Evolutionary conservation across 2,329 filamentous ascomycete species (phyloP).

Genomic region (Arthrobotrys conoides): DNA sequence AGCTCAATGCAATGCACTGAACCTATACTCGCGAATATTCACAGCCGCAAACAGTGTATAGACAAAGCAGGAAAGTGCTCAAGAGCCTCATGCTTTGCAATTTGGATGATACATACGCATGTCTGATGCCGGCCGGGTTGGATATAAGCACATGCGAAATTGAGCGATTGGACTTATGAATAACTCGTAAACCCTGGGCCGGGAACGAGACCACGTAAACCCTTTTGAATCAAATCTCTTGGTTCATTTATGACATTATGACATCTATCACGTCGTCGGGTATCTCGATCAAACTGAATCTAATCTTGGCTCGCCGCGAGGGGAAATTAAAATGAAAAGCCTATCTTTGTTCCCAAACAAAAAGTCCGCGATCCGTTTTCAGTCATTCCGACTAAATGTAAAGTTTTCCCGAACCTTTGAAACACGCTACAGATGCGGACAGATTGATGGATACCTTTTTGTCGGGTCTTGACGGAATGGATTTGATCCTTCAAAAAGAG

Average conservation of each 20-base stretch:
- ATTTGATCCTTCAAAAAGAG: slow-evolving; percentile 6
- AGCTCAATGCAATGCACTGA: no score
- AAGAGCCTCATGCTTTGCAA: slow-evolving; percentile 14
- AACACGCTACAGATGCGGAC: slow-evolving; percentile 10
- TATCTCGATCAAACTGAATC: slow-evolving; percentile 1
- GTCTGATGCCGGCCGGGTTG: background rate
- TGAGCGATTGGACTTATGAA: slow-evolving; percentile 20
- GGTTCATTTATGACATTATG: background rate
- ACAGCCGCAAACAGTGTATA: background rate
- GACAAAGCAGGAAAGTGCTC: slow-evolving; percentile 3
- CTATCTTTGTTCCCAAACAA: slow-evolving; percentile 11
- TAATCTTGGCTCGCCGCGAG: background rate
- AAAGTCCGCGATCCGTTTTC: slow-evolving; percentile 8
- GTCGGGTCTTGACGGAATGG: slow-evolving; percentile 11
- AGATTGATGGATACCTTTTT: background rate
- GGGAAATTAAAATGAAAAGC: slow-evolving; percentile 9
- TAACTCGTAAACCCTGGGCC: no score
- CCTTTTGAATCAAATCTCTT: background rate
- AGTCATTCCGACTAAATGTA: background rate
- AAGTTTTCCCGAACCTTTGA: background rate
- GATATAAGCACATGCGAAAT: slow-evolving; percentile 7
- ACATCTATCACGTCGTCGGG: background rate
- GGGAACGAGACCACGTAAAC: no score
- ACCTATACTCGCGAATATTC: no score
- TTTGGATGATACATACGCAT: background rate